These are phyloP conservation scores for Suhomyces terraborum DNA, from an alignment of 1,139 yeast genomes.

Conservation along the genomic window DNA sequence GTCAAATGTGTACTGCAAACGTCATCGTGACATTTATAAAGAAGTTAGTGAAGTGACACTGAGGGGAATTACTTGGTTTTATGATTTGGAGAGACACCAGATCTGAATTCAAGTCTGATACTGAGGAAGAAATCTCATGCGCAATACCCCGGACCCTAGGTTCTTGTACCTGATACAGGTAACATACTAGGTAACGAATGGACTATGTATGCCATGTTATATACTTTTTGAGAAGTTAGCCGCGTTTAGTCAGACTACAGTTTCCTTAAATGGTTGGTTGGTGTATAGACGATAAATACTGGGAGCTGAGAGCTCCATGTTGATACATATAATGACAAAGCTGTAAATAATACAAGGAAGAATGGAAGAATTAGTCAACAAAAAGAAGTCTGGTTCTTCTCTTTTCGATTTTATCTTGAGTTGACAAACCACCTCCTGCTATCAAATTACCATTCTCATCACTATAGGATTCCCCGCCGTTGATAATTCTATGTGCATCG, in stretches of 20 bases:
- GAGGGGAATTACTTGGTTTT: too few species aligned
- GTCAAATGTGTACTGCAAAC: too few species aligned
- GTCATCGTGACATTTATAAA: too few species aligned
- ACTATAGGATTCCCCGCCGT: slow-evolving; percentile 24
- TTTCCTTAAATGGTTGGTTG: not conserved
- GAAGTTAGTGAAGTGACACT: too few species aligned
- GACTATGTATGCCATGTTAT: too few species aligned
- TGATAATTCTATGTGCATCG: slow-evolving; percentile 36
- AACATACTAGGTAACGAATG: too few species aligned
- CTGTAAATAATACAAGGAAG: not conserved
- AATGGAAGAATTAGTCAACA: slow-evolving; percentile 27
- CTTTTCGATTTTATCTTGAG: slow-evolving; percentile 44
- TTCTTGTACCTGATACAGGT: too few species aligned
- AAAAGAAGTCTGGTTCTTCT: slow-evolving; percentile 47
- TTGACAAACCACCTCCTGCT: slow-evolving; percentile 30
- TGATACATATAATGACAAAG: slow-evolving; percentile 9
- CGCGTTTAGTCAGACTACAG: not conserved
- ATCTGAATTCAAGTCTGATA: too few species aligned
- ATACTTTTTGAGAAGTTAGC: not conserved
- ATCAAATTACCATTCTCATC: slow-evolving; percentile 27
- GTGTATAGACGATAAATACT: slow-evolving; percentile 5
- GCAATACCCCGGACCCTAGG: too few species aligned
- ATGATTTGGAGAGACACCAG: too few species aligned
- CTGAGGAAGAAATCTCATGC: too few species aligned
- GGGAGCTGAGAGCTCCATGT: not conserved